Percentiles rank a stretch among this genome's conserved stretches.
Conservation (phyloP, 2,329 filamentous ascomycete genomes). For the Coniochaeta pulveracea region DNA sequence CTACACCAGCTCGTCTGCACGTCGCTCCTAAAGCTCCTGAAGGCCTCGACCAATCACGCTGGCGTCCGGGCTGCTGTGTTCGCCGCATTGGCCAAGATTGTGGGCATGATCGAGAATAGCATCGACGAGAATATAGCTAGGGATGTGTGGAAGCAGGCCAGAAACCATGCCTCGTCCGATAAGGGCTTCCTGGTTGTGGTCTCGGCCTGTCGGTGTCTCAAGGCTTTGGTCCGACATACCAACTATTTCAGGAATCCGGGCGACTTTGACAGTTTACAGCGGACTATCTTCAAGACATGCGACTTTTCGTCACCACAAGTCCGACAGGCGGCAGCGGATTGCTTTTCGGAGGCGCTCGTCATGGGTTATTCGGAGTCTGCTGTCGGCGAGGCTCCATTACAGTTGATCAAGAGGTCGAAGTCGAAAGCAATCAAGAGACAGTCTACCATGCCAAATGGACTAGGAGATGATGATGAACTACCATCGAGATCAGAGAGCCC, state of each 20-base stretch:
- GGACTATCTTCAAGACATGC: constrained; percentile 72
- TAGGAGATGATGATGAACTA: constrained; percentile 63
- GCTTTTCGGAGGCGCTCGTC: constrained; percentile 71
- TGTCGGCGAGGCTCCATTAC: constrained; percentile 31
- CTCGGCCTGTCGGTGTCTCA: constrained; percentile 68
- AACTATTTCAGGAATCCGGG: constrained; percentile 75
- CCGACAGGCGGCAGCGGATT: constrained; percentile 76
- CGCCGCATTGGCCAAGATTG: constrained; percentile 62
- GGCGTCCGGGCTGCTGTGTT: constrained; percentile 74
- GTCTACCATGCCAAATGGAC: constrained; percentile 47
- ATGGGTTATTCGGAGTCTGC: constrained; percentile 62
- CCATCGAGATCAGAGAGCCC: constrained; percentile 61
- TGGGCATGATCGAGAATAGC: constrained; percentile 61
- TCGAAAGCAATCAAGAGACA: constrained; percentile 42
- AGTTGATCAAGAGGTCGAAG: constrained; percentile 62
- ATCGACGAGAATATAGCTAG: constrained; percentile 78
- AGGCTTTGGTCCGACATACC: constrained; percentile 60
- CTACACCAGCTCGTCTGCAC: constrained; percentile 66
- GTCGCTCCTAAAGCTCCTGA: constrained; percentile 67
- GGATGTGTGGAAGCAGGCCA: constrained; percentile 86
- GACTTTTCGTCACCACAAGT: constrained; percentile 68
- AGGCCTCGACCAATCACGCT: constrained; percentile 66
- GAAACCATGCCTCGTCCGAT: constrained; percentile 65
- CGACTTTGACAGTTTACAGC: constrained; percentile 84
- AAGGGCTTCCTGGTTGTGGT: constrained; percentile 75